Evolutionary conservation across 805 yeast genomes (phyloP).

Genomic region (Ogataea corticis): DNA sequence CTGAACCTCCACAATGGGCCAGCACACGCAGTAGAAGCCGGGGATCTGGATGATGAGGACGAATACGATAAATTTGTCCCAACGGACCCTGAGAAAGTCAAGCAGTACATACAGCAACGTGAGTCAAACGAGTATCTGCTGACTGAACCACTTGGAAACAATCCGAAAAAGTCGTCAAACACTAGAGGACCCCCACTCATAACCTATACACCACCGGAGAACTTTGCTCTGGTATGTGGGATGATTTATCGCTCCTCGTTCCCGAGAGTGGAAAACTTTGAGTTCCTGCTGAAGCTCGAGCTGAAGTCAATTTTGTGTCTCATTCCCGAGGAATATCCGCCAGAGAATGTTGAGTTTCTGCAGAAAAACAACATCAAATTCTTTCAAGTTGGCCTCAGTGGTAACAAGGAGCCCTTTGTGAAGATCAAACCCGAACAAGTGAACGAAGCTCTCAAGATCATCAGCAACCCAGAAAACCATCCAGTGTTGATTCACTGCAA

Average conservation of each 20-base stretch:
- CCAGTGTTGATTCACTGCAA: slow-evolving; percentile 94
- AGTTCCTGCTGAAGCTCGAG: slow-evolving; percentile 59
- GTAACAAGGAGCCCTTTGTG: slow-evolving; percentile 94
- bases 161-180: not conserved
- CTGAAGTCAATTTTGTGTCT: slow-evolving; percentile 78
- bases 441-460: slow-evolving; percentile 78
- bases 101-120: slow-evolving; percentile 16
- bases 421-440: slow-evolving; percentile 65
- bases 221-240: slow-evolving; percentile 81
- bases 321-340: slow-evolving; percentile 90
- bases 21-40: not conserved
- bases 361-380: slow-evolving; percentile 60
- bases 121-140: slow-evolving; percentile 5
- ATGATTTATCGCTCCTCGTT: slow-evolving; percentile 84
- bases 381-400: slow-evolving; percentile 90
- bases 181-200: slow-evolving; percentile 2
- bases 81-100: slow-evolving; percentile 23
- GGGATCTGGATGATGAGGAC: slow-evolving; percentile 29
- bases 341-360: slow-evolving; percentile 67
- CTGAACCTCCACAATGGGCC: slow-evolving; percentile 2
- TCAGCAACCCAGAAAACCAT: slow-evolving; percentile 81
- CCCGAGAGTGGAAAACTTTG: slow-evolving; percentile 82
- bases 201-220: slow-evolving; percentile 72
- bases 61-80: slow-evolving; percentile 33
- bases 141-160: slow-evolving; percentile 1